Evolutionary conservation across 2,329 filamentous ascomycete species (phyloP).

Genomic region (Monilinia vaccinii-corymbosi): DNA sequence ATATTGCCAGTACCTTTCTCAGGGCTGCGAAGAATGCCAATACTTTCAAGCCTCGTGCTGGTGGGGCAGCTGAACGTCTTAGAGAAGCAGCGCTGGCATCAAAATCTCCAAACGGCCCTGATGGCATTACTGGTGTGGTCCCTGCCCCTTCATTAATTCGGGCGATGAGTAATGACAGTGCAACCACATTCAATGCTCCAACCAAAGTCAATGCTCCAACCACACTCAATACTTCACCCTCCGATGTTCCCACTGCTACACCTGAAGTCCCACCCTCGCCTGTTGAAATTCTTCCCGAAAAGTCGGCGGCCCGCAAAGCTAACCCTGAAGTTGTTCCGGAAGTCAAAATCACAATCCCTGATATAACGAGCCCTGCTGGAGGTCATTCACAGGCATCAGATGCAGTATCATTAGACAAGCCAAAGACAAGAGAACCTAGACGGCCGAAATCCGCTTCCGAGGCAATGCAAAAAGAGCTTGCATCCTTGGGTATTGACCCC

Average conservation of each 20-base stretch:
- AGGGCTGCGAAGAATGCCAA: constrained; percentile 67
- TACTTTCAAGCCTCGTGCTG: constrained; percentile 77
- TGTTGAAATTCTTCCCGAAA: constrained; percentile 4
- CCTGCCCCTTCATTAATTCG: constrained; percentile 56
- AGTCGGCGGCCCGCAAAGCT: constrained; percentile 22
- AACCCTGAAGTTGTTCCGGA: constrained; percentile 39
- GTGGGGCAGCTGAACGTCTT: constrained; percentile 75
- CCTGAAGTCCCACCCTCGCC: not conserved
- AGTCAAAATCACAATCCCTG: constrained; percentile 48
- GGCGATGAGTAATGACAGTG: constrained; percentile 33
- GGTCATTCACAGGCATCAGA: constrained; percentile 31
- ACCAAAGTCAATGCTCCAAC: too few relatives aligned
- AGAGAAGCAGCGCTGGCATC: constrained; percentile 38
- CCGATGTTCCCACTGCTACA: constrained; percentile 22
- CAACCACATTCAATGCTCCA: constrained; percentile 15
- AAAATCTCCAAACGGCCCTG: constrained; percentile 58
- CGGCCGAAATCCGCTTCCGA: constrained; percentile 27
- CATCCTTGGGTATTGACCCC: constrained; percentile 62
- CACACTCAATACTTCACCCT: constrained; percentile 19
- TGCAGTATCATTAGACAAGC: constrained; percentile 24
- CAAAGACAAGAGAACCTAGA: constrained; percentile 24
- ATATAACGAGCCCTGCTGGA: constrained; percentile 35
- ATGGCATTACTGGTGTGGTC: constrained; percentile 84
- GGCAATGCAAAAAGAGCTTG: constrained; percentile 28
- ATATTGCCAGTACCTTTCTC: constrained; percentile 67